These are phyloP conservation scores for Ascochyta viciae-villosae DNA, from an alignment of 2,329 filamentous ascomycete species.

Conservation along the genomic window DNA sequence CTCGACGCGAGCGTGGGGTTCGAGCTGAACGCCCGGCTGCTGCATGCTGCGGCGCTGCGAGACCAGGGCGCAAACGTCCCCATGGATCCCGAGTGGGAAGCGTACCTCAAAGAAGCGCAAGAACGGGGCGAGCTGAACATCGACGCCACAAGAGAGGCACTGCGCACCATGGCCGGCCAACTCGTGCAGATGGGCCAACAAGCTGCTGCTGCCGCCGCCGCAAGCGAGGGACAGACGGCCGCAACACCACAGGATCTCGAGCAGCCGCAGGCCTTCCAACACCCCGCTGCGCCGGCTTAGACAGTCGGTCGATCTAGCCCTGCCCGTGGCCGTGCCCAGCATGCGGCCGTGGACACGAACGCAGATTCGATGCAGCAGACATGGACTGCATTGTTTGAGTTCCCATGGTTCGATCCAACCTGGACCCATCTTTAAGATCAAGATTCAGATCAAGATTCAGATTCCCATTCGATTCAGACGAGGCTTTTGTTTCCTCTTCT, in stretches of 20 bases:
- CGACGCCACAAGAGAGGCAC: constrained; percentile 41
- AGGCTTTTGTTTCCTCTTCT: no score
- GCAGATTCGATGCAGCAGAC: no score
- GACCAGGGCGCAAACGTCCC: constrained; percentile 67
- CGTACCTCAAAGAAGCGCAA: constrained; percentile 74
- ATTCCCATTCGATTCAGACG: no score
- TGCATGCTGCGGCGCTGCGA: constrained; percentile 67
- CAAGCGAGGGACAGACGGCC: background rate
- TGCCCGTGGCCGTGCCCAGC: no score
- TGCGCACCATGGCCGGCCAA: constrained; percentile 40
- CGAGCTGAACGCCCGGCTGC: constrained; percentile 66
- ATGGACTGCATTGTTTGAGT: no score
- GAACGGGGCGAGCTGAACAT: constrained; percentile 62
- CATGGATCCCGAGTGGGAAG: constrained; percentile 76
- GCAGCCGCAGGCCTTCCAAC: constrained; percentile 8
- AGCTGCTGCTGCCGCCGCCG: constrained; percentile 12
- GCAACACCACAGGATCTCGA: background rate
- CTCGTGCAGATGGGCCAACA: constrained; percentile 35
- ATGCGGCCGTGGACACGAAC: no score
- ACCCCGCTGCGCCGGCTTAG: constrained; percentile 23
- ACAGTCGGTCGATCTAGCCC: background rate
- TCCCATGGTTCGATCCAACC: no score
- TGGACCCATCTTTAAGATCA: no score
- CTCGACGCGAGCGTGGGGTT: constrained; percentile 64
- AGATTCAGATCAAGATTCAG: no score